Conservation (phyloP, 352 stramenopile genomes). For the Poterioochromonas sp. region DNA sequence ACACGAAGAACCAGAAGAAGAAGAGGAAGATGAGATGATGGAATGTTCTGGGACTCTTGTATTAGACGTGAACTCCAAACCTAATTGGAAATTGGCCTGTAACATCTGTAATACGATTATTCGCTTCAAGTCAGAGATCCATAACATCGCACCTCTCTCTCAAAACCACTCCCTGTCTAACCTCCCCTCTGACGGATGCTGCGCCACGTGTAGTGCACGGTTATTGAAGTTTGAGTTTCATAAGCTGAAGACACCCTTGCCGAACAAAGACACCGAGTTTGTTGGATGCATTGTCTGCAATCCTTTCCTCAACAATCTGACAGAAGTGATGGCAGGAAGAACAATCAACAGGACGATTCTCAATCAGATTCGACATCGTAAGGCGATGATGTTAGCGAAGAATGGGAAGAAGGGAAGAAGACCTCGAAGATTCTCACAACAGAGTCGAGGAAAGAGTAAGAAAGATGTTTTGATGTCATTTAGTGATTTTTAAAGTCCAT, state of each 20-base stretch:
- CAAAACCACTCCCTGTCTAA: neutral
- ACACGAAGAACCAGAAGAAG: too few species aligned
- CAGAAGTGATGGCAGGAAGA: slow-evolving; percentile 47
- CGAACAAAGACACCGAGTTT: slow-evolving; percentile 43
- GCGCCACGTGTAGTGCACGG: slow-evolving; percentile 43
- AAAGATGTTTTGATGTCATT: neutral
- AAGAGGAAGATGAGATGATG: too few species aligned
- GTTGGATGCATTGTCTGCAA: slow-evolving; percentile 51
- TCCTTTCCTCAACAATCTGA: slow-evolving; percentile 49
- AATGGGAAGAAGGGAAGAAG: neutral
- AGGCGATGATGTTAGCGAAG: neutral
- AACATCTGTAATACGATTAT: slow-evolving; percentile 52
- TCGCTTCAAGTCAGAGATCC: slow-evolving; percentile 47
- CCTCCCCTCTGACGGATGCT: slow-evolving; percentile 31
- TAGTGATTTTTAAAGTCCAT: neutral
- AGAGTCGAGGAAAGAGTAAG: neutral
- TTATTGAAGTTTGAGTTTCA: slow-evolving; percentile 51
- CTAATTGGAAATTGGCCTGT: slow-evolving; percentile 54
- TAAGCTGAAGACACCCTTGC: slow-evolving; percentile 46
- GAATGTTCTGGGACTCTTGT: slow-evolving; percentile 49
- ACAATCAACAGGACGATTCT: slow-evolving; percentile 50
- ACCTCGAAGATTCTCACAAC: neutral
- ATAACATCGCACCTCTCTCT: slow-evolving; percentile 41
- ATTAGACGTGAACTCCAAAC: slow-evolving; percentile 50
- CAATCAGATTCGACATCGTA: neutral